Evolutionary conservation across 2,329 filamentous ascomycete species (phyloP).

Genomic region (Metarhizium guizhouense): DNA sequence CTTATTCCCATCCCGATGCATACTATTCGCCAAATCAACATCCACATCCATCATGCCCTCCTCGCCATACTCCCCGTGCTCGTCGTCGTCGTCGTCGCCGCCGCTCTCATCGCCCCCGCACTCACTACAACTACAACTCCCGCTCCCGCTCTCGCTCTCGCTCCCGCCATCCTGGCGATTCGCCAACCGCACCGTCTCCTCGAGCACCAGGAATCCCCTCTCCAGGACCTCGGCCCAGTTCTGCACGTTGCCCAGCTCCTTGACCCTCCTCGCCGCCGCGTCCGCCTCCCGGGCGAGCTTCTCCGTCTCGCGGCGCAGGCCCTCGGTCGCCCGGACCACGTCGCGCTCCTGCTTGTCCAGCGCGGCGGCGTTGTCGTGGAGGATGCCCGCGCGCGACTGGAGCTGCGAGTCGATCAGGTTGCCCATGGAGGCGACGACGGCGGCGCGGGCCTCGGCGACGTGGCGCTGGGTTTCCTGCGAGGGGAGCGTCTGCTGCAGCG

Average conservation of each 20-base stretch:
- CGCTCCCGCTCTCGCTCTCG: slow-evolving; percentile 9
- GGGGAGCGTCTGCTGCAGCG: slow-evolving; percentile 28
- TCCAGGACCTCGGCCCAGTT: slow-evolving; percentile 82
- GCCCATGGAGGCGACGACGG: slow-evolving; percentile 54
- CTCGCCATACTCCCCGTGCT: slow-evolving; percentile 6
- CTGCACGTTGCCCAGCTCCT: slow-evolving; percentile 74
- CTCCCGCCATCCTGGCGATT: slow-evolving; percentile 14
- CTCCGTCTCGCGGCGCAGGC: slow-evolving; percentile 54
- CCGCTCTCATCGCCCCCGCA: slow-evolving; percentile 19
- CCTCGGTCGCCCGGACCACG: slow-evolving; percentile 50
- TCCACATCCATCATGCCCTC: slow-evolving; percentile 15
- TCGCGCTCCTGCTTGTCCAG: slow-evolving; percentile 61
- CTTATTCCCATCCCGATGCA: slow-evolving; percentile 8
- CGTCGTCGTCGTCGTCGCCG: slow-evolving; percentile 6
- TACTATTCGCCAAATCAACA: slow-evolving; percentile 4
- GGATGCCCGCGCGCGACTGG: slow-evolving; percentile 54
- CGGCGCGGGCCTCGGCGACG: slow-evolving; percentile 47
- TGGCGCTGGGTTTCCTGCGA: slow-evolving; percentile 34
- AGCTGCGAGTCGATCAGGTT: slow-evolving; percentile 63
- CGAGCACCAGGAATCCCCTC: slow-evolving; percentile 53
- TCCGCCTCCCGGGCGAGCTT: slow-evolving; percentile 56
- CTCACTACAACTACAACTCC: slow-evolving; percentile 25
- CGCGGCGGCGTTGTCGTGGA: slow-evolving; percentile 60
- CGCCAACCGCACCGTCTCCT: slow-evolving; percentile 54
- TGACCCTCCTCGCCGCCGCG: slow-evolving; percentile 54